A percentile compares a stretch with the other conserved stretches of the same genome.
Evolutionary conservation across 345 rosid species (phyloP).

Genomic region (Viola odorata): DNA sequence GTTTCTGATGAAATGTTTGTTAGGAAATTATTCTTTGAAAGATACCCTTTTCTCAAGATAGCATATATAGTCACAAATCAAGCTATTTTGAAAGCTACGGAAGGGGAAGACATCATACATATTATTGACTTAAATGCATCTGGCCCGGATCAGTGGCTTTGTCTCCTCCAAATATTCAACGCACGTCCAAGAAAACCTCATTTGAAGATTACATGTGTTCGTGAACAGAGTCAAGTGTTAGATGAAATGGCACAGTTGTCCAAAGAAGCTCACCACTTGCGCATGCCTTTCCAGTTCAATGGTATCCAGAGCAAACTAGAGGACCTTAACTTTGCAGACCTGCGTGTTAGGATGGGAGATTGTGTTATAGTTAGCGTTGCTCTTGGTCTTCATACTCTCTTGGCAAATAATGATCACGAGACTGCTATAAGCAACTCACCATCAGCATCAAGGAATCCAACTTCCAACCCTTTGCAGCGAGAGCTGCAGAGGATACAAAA

Average conservation of each 20-base stretch:
- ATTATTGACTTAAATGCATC: constrained; percentile 55
- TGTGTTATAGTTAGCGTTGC: constrained; percentile 64
- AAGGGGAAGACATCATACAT: constrained; percentile 64
- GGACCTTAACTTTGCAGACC: constrained; percentile 42
- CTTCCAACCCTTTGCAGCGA: constrained; percentile 25
- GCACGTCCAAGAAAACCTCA: constrained; percentile 64
- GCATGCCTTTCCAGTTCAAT: constrained; percentile 67
- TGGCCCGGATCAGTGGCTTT: constrained; percentile 71
- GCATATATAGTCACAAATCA: constrained; percentile 58
- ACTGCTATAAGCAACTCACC: constrained; percentile 33
- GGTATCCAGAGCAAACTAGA: constrained; percentile 53
- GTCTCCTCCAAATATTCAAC: constrained; percentile 49
- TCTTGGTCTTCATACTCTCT: constrained; percentile 56
- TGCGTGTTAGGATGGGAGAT: constrained; percentile 66
- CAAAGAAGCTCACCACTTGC: too few species aligned
- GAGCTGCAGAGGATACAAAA: background rate
- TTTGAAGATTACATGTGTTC: constrained; percentile 61
- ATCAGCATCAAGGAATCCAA: constrained; percentile 27
- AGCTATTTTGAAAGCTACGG: constrained; percentile 64
- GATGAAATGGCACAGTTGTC: constrained; percentile 63
- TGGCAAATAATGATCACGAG: constrained; percentile 48
- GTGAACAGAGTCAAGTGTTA: constrained; percentile 52
- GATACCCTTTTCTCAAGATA: constrained; percentile 58
- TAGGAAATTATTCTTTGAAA: constrained; percentile 59
- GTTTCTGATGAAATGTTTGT: constrained; percentile 43